Conservation (phyloP, 2,329 filamentous ascomycete genomes). For the Fusarium sterilihyphosum region DNA sequence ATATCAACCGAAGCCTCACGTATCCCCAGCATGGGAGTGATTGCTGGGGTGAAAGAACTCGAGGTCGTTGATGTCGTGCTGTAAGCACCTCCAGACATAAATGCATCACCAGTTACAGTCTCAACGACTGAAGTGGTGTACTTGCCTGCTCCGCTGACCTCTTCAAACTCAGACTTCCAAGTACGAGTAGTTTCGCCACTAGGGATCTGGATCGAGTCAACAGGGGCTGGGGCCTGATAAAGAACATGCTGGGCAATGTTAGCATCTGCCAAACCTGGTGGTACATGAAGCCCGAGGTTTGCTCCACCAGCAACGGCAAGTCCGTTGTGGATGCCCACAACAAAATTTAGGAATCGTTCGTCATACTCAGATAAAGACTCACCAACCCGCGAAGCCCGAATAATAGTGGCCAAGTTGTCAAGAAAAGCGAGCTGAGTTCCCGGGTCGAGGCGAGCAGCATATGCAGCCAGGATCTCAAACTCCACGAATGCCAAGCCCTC, state of each 20-base stretch:
- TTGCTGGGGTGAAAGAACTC: not conserved
- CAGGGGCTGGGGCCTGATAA: fast-evolving
- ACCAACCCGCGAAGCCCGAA: not conserved
- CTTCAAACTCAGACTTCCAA: not conserved
- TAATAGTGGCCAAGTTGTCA: not conserved
- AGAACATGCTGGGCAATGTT: not conserved
- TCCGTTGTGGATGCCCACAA: not conserved
- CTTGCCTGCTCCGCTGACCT: not conserved
- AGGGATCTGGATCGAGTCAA: fast-evolving
- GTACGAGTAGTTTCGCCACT: no score
- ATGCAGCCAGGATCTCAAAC: not conserved
- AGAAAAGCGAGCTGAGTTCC: not conserved
- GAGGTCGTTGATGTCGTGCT: not conserved
- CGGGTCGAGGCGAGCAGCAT: not conserved
- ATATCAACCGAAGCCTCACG: not conserved
- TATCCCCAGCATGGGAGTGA: fast-evolving
- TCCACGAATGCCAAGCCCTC: not conserved
- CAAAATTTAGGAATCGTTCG: not conserved
- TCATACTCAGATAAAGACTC: not conserved
- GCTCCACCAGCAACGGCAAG: not conserved
- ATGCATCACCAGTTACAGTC: not conserved
- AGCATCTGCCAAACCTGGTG: not conserved
- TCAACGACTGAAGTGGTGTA: not conserved
- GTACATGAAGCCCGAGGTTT: no score
- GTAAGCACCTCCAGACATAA: not conserved